phyloP scores from a whole-genome alignment of 768 basidiomycete genomes.

The Suillus discolor region DNA sequence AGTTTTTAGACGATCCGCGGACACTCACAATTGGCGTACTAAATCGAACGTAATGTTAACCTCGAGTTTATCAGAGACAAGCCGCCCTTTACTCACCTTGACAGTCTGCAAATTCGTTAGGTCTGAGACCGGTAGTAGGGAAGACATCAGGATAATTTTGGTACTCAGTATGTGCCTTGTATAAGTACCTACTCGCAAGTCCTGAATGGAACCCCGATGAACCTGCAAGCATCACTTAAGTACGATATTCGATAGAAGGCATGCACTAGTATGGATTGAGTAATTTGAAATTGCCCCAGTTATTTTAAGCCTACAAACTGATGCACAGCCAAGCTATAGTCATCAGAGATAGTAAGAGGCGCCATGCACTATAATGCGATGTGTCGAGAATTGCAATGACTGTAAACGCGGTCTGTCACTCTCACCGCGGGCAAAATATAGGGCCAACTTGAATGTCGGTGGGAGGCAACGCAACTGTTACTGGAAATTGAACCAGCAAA shows the following conservation, averaged over 20 bases:
- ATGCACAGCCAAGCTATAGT: too few relatives aligned
- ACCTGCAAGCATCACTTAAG: background rate
- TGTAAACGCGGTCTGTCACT: too few relatives aligned
- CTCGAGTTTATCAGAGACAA: background rate
- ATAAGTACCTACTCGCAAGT: background rate
- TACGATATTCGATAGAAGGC: background rate
- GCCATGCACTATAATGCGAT: too few relatives aligned
- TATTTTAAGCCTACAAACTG: background rate
- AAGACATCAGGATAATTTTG: too few relatives aligned
- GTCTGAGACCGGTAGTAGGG: conserved; percentile 6
- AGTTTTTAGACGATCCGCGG: background rate
- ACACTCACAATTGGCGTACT: conserved; percentile 21
- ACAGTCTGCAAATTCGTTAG: conserved; percentile 16
- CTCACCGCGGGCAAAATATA: too few relatives aligned
- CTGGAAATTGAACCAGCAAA: too few relatives aligned
- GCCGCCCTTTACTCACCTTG: conserved; percentile 9
- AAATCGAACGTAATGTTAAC: background rate
- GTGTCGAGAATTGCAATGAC: too few relatives aligned
- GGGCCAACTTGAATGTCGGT: too few relatives aligned
- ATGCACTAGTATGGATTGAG: background rate
- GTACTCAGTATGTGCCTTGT: background rate
- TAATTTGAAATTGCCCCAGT: background rate
- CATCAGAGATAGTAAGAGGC: too few relatives aligned
- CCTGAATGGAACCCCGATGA: background rate
- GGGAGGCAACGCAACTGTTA: too few relatives aligned